Conservation (phyloP, 371 early-diverging fungal species). For the Mucor plumbeus region DNA sequence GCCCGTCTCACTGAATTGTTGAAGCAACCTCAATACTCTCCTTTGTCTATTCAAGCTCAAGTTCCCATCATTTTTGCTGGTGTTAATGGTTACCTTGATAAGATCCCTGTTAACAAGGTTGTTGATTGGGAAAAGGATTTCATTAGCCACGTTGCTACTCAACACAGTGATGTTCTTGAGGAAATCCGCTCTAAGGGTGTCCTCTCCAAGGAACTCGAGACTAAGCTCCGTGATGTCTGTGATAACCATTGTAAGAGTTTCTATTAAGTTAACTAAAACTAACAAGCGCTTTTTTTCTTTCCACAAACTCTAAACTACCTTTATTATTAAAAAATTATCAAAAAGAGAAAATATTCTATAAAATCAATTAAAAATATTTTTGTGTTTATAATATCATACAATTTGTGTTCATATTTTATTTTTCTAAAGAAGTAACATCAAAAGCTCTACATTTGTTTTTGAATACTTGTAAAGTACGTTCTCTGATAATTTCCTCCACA, state of each 20-base stretch:
- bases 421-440: constrained; percentile 59
- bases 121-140: constrained; percentile 90
- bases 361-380: not conserved
- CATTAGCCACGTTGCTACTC: constrained; percentile 82
- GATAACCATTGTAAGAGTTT: constrained; percentile 85
- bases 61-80: constrained; percentile 92
- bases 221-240: constrained; percentile 80
- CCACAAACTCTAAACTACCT: too few species aligned
- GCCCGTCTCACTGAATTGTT: constrained; percentile 96
- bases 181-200: constrained; percentile 83
- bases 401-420: constrained; percentile 17
- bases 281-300: not conserved
- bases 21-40: constrained; percentile 94
- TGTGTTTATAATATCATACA: not conserved
- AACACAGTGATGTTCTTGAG: constrained; percentile 83
- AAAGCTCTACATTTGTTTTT: constrained; percentile 70
- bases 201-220: constrained; percentile 67
- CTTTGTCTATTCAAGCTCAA: constrained; percentile 92
- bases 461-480: constrained; percentile 73
- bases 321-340: not conserved
- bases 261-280: constrained; percentile 41
- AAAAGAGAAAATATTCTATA: not conserved
- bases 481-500: constrained; percentile 78
- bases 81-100: constrained; percentile 98
- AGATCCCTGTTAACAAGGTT: constrained; percentile 89